Conservation (phyloP, 805 yeast species). For the Candida incommunis region DNA sequence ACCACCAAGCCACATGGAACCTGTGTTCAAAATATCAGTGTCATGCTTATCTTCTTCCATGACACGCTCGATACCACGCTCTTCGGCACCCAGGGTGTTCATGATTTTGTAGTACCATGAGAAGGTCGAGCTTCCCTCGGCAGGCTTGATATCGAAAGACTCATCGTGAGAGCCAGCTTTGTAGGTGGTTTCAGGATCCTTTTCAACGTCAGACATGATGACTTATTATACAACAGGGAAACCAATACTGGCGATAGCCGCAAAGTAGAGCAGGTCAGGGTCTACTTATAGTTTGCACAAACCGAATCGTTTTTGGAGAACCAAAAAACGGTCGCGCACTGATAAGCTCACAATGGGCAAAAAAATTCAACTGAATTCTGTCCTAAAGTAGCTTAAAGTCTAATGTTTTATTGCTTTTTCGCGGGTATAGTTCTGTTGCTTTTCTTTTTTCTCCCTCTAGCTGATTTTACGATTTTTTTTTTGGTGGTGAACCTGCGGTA, state of each 20-base stretch:
- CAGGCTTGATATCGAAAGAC: not conserved
- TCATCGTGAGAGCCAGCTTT: not conserved
- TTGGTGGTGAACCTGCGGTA: too few species aligned
- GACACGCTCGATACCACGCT: conserved; percentile 69
- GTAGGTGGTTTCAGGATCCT: not conserved
- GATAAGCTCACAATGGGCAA: conserved; percentile 1
- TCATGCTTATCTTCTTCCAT: conserved; percentile 68
- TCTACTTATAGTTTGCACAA: not conserved
- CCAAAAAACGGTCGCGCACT: not conserved
- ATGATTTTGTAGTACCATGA: conserved; percentile 3
- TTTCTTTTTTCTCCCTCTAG: too few species aligned
- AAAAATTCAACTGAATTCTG: not conserved
- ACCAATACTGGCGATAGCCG: too few species aligned
- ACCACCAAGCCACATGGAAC: conserved; percentile 85
- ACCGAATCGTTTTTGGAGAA: not conserved
- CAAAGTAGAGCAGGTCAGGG: not conserved
- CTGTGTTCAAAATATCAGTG: conserved; percentile 50
- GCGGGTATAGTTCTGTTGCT: too few species aligned
- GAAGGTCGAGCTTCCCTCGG: not conserved
- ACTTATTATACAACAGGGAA: too few species aligned
- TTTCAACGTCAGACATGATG: not conserved
- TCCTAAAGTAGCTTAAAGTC: not conserved
- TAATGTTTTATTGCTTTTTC: not conserved
- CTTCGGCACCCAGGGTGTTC: conserved; percentile 27
- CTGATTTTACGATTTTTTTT: too few species aligned